Conservation (phyloP, 208 protist species). For the Leishmania aethiopica region DNA sequence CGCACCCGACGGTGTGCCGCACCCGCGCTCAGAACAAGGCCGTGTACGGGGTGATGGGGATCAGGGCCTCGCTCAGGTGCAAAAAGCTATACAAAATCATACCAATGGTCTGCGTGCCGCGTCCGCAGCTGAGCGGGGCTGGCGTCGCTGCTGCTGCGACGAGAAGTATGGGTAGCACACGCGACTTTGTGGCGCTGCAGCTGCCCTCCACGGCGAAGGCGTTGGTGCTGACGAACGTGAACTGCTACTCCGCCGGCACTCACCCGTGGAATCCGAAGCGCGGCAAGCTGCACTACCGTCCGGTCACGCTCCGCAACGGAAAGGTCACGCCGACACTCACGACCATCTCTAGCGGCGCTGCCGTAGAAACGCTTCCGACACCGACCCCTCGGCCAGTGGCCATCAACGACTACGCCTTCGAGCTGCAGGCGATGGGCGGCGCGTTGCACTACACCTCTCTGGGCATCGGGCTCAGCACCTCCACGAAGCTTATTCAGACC, state of each 20-base stretch:
- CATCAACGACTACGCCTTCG: conserved; percentile 80
- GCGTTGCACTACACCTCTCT: conserved; percentile 66
- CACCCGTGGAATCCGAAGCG: conserved; percentile 53
- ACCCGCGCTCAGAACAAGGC: conserved; percentile 71
- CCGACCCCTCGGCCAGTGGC: conserved; percentile 32
- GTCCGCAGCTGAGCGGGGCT: conserved; percentile 2
- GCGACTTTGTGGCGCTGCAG: conserved; percentile 37
- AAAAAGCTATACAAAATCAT: conserved; percentile 51
- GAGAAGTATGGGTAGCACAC: neutral
- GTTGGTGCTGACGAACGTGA: conserved; percentile 81
- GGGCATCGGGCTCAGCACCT: conserved; percentile 47
- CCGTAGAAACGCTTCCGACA: neutral
- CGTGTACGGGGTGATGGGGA: conserved; percentile 71
- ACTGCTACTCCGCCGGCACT: conserved; percentile 72
- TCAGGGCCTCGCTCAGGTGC: conserved; percentile 46
- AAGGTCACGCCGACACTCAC: conserved; percentile 1
- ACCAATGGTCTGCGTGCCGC: conserved; percentile 63
- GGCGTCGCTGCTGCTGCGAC: neutral
- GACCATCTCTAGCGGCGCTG: neutral
- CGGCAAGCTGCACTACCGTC: conserved; percentile 42
- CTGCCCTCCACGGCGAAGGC: conserved; percentile 63
- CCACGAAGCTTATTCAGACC: conserved; percentile 65
- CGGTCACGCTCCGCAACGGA: conserved; percentile 35
- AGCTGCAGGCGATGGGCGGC: conserved; percentile 81
- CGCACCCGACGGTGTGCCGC: conserved; percentile 60